Base-by-base conservation (phyloP, 306 rosid genomes). In the Acacia acuminata region DNA sequence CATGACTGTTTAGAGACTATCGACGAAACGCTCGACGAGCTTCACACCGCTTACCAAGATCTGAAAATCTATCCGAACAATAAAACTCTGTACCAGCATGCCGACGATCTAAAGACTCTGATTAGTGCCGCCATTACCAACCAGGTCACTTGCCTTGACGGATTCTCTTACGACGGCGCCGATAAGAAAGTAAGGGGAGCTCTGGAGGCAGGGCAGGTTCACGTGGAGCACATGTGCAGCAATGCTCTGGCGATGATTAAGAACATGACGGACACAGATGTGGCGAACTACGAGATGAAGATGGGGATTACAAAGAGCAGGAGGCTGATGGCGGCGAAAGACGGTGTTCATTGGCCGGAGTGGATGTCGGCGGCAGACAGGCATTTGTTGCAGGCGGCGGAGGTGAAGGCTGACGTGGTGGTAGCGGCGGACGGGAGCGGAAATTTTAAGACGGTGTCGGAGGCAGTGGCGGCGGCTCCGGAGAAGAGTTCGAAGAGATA, bases 381-480 rank as follows among this genome's bases (percentile, higher is more conserved):
- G 73, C 79, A 85, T 50, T 88, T 91, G 24, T 65, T 94, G 84
- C 98, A 94, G 77, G 71, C 90, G 7, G 34, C 84, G 0, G 0
- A 88, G 2, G 85, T 77, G 8, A 85, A 77, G 3, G 86, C 94
- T 0, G 58, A 94, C 20, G 91, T 82, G 4, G 89, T 90, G 40
- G 98, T 94, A 75, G 98, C 97, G 0, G 92, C 89, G 0, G 98
- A 94, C 40, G 97, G 97, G 7, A 91, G 89, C 7, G 98, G 98
- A 0, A 4, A 89, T 36, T 92, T 45, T 67, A 82, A 7, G 84
- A 94, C 98, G 2, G 93, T 94, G 71, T 67, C 90, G 5, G 97
- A 6, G 0, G 98, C 98, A 0, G 97, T 94, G 48, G 91, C 88
- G 10, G 97, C 97, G 0, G 97, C 97, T 2, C 98, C 98, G 2